These are phyloP conservation scores for Penicillium silybi DNA, from an alignment of 495 filamentous ascomycete species.

Conservation along the genomic window DNA sequence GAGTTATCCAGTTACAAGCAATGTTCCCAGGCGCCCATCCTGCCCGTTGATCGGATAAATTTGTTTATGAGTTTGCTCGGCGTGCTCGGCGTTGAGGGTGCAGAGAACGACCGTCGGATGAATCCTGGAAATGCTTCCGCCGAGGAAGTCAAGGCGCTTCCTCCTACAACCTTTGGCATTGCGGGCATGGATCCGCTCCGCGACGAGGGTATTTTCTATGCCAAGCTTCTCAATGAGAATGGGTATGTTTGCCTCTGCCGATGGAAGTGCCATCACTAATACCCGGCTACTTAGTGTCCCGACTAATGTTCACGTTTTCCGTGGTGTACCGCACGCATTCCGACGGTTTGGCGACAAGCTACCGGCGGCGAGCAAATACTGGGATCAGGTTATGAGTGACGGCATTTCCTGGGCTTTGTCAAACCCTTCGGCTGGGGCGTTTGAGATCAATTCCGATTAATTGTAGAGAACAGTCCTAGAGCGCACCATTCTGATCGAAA, in stretches of 20 bases:
- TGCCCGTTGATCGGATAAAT: constrained; percentile 27
- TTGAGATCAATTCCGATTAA: constrained; percentile 34
- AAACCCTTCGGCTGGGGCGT: constrained; percentile 24
- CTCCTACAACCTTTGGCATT: constrained; percentile 42
- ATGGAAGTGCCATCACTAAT: neutral
- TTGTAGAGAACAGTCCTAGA: neutral
- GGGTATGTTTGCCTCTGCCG: constrained; percentile 32
- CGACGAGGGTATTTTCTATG: constrained; percentile 45
- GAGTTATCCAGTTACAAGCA: constrained; percentile 36
- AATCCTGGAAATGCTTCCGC: constrained; percentile 39
- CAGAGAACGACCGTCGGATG: constrained; percentile 26
- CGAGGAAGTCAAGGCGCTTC: constrained; percentile 37
- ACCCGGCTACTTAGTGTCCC: constrained; percentile 27
- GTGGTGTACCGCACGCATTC: constrained; percentile 47
- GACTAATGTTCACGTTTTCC: constrained; percentile 39
- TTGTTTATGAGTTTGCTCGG: constrained; percentile 33
- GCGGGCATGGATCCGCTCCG: constrained; percentile 45
- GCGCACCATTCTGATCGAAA: no score
- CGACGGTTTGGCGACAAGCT: constrained; percentile 33
- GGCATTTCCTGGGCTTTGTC: constrained; percentile 40
- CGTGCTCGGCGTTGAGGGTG: constrained; percentile 8
- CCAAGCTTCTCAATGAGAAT: constrained; percentile 39
- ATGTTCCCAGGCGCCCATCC: constrained; percentile 36
- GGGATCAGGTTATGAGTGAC: constrained; percentile 39
- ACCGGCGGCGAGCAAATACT: constrained; percentile 26